Evolutionary conservation across 768 basidiomycete species (phyloP), one percentile per base, ranked within the genome.

Genomic region (Tricholoma flavovirens): DNA sequence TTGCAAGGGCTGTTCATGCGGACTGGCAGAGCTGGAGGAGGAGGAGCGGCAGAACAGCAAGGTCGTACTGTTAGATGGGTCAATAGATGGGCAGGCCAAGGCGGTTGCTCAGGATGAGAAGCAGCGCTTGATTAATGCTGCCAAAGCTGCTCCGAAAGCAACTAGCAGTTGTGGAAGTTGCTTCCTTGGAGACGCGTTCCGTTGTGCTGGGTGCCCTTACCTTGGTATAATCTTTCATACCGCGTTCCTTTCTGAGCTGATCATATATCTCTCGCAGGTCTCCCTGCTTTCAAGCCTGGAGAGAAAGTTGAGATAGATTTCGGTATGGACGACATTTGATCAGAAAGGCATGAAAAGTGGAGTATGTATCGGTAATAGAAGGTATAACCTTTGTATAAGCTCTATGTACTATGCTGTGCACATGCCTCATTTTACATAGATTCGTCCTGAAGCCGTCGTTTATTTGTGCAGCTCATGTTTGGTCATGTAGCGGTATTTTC

Each of bases 131-230:
- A 64, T 83, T 2, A 70, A 74, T 40, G 89, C 89, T 8, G 88
- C 87, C 0, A 82, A 78, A 64, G 80, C 81, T 19, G 83, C 91
- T 12, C 84, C 86, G 11, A 91, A 92, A 75, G 93, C 90, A 35
- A 98, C 94, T 54, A 96, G 94, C 68, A 93, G 92, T 67, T 98
- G 97, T 75, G 96, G 95, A 14, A 98, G 80, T 75, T 99, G 97
- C 77, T 98, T 92, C 77, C 75, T 98, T 35, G 97, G 97, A 9
- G 97, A 99, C 72, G 97, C 97, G 2, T 99, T 99, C 75, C 79
- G 97, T 66, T 99, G 97, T 72, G 88, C 87, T 21, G 84, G 93
- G 53, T 99, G 97, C 70, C 97, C 97, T 26, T 99, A 98, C 73
- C 77, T 92, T 45, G 96, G 96, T 98, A 62, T 58, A 90, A 82